Evolutionary conservation across 768 basidiomycete genomes (phyloP).

Genomic region (Coprinopsis marcescibilis): DNA sequence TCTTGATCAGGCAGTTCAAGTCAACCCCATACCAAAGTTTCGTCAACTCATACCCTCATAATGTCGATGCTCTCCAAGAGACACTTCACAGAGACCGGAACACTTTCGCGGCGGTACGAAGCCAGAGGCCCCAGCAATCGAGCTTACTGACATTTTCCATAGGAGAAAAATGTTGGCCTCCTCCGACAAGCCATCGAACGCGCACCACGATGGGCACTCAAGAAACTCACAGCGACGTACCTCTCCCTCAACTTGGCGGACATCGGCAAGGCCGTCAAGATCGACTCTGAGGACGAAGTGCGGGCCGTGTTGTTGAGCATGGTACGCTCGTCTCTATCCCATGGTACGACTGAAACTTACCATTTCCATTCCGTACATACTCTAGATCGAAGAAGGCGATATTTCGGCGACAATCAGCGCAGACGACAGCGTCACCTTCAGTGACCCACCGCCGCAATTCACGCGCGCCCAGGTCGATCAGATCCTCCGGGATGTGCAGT

Average conservation of each 20-base stretch:
- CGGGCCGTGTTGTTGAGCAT: constrained; percentile 61
- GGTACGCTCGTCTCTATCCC: constrained; percentile 39
- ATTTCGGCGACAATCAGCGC: constrained; percentile 65
- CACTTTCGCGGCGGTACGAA: constrained; percentile 46
- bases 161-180: constrained; percentile 75
- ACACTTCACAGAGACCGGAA: constrained; percentile 51
- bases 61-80: constrained; percentile 35
- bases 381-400: constrained; percentile 66
- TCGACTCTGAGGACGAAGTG: constrained; percentile 49
- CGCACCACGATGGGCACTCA: constrained; percentile 73
- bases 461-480: constrained; percentile 56
- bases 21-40: constrained; percentile 59
- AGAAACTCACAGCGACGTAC: constrained; percentile 78
- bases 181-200: constrained; percentile 59
- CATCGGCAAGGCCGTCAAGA: constrained; percentile 53
- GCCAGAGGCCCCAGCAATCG: neutral
- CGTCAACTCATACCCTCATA: constrained; percentile 60
- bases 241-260: constrained; percentile 70
- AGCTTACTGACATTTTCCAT: neutral
- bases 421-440: constrained; percentile 69
- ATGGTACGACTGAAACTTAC: neutral
- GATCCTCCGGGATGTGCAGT: constrained; percentile 49
- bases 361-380: neutral
- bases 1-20: constrained; percentile 58
- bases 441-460: constrained; percentile 54